A percentile compares a stretch with the other conserved stretches of the same genome.
These are phyloP conservation scores for Dictyostelium firmibasis DNA, from an alignment of 78 protist genomes.

Conservation along the genomic window DNA sequence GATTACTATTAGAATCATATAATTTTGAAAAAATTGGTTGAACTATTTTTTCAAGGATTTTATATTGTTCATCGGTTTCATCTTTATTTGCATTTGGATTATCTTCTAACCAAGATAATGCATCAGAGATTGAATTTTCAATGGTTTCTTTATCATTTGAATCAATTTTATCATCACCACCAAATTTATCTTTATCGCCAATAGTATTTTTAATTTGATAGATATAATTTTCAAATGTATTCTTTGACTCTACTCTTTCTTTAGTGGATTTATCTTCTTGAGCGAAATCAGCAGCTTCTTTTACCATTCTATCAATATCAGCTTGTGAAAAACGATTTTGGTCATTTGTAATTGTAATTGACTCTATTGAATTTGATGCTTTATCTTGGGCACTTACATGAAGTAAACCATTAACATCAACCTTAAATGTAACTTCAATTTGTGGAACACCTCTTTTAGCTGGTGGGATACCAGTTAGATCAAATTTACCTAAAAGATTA, in stretches of 20 bases:
- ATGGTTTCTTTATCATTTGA: slow-evolving; percentile 94
- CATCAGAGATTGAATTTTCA: slow-evolving; percentile 84
- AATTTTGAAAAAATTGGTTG: slow-evolving; percentile 91
- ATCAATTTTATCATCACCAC: slow-evolving; percentile 90
- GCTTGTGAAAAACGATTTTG: slow-evolving; percentile 87
- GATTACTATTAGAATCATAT: slow-evolving; percentile 78
- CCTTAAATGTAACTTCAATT: too few relatives aligned
- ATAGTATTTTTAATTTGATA: slow-evolving; percentile 81
- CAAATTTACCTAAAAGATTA: background rate
- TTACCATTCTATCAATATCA: slow-evolving; percentile 94
- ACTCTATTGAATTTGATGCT: slow-evolving; percentile 84
- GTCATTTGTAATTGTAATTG: slow-evolving; percentile 81
- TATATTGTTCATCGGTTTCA: slow-evolving; percentile 90
- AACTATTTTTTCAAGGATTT: slow-evolving; percentile 87
- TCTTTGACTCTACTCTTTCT: slow-evolving; percentile 88
- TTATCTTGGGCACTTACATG: slow-evolving; percentile 97
- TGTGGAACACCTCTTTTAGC: slow-evolving; percentile 87
- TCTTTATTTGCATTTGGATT: slow-evolving; percentile 88
- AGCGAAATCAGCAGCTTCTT: slow-evolving; percentile 91
- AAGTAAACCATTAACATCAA: slow-evolving; percentile 93
- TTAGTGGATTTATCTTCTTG: slow-evolving; percentile 87
- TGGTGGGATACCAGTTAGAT: slow-evolving; percentile 92
- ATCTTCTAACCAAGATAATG: slow-evolving; percentile 93
- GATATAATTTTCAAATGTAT: slow-evolving; percentile 90
- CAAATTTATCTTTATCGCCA: slow-evolving; percentile 82